Percentiles rank a stretch among this genome's conserved stretches.
These are phyloP conservation scores for Fusarium pseudonygamai DNA, from an alignment of 2,329 filamentous ascomycete species.

Conservation along the genomic window DNA sequence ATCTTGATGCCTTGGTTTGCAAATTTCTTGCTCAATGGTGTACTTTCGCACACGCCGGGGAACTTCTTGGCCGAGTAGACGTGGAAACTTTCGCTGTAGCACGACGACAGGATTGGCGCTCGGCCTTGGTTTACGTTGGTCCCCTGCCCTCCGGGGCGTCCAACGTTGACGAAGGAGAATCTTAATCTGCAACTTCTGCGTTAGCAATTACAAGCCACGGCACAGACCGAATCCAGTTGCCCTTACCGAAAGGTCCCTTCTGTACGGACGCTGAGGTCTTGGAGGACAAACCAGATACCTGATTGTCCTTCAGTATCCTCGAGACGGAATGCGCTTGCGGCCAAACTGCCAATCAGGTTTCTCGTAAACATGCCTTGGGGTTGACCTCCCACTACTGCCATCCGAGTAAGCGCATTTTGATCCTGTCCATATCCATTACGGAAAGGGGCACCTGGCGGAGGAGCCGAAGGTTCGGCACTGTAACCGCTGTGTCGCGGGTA, in stretches of 20 bases:
- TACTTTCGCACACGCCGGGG: slow-evolving; percentile 95
- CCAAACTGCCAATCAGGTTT: slow-evolving; percentile 92
- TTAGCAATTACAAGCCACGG: slow-evolving; percentile 24
- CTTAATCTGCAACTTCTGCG: slow-evolving; percentile 57
- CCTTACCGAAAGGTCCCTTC: slow-evolving; percentile 88
- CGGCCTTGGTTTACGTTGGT: slow-evolving; percentile 74
- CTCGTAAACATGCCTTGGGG: slow-evolving; percentile 90
- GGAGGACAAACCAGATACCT: slow-evolving; percentile 96
- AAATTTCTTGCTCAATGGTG: slow-evolving; percentile 89
- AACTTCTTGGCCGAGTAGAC: slow-evolving; percentile 99
- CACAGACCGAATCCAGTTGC: background rate
- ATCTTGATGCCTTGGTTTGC: slow-evolving; percentile 96
- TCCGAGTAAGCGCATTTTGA: slow-evolving; percentile 45
- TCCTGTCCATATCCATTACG: slow-evolving; percentile 47
- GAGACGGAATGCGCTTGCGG: slow-evolving; percentile 87
- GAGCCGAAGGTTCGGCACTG: slow-evolving; percentile 41
- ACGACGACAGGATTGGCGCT: slow-evolving; percentile 83
- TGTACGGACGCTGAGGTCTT: slow-evolving; percentile 92
- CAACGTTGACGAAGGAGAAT: slow-evolving; percentile 87
- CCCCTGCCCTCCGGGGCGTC: slow-evolving; percentile 55
- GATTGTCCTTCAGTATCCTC: slow-evolving; percentile 81
- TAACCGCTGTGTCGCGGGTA: slow-evolving; percentile 48
- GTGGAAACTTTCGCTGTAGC: slow-evolving; percentile 89
- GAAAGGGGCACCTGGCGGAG: slow-evolving; percentile 42
- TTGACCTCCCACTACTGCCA: slow-evolving; percentile 54